A percentile compares a stretch with the other conserved stretches of the same genome.
Evolutionary conservation across 352 stramenopile genomes (phyloP).

Genomic region (Globisporangium rhizosaccharum): DNA sequence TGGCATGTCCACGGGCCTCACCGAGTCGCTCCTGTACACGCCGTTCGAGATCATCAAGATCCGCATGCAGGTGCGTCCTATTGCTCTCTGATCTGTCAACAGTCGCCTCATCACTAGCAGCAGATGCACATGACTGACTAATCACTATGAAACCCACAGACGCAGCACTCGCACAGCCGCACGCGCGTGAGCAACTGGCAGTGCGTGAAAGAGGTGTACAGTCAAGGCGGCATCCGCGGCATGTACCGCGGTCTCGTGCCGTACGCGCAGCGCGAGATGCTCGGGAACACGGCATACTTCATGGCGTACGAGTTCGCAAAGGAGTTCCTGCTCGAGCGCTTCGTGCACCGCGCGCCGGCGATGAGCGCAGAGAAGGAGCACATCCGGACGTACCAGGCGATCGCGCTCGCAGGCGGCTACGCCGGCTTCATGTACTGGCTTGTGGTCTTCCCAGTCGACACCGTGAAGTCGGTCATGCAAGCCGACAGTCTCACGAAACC

Average conservation of each 20-base stretch:
- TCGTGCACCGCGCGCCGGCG: constrained; percentile 29
- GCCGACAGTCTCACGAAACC: constrained; percentile 67
- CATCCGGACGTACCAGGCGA: constrained; percentile 67
- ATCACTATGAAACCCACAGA: constrained; percentile 18
- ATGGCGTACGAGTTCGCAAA: constrained; percentile 77
- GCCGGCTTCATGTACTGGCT: constrained; percentile 85
- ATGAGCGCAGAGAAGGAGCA: constrained; percentile 50
- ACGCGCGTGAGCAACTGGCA: constrained; percentile 72
- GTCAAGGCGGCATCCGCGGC: constrained; percentile 48
- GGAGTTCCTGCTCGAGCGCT: constrained; percentile 48
- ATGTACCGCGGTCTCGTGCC: constrained; percentile 73
- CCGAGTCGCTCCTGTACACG: constrained; percentile 60
- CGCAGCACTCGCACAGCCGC: constrained; percentile 40
- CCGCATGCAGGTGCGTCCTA: constrained; percentile 39
- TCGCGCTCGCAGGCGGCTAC: constrained; percentile 62
- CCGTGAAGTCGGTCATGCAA: constrained; percentile 81
- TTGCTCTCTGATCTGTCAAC: no score
- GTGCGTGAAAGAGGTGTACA: constrained; percentile 60
- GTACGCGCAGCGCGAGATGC: constrained; percentile 68
- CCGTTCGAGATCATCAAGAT: constrained; percentile 76
- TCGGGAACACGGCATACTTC: constrained; percentile 84
- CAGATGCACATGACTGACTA: no score
- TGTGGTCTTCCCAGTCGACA: constrained; percentile 76
- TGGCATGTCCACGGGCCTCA: constrained; percentile 54
- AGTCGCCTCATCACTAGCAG: no score